Percentiles rank a stretch among this genome's conserved stretches.
Evolutionary conservation across 2,329 filamentous ascomycete species (phyloP).

Genomic region (Septoria linicola): DNA sequence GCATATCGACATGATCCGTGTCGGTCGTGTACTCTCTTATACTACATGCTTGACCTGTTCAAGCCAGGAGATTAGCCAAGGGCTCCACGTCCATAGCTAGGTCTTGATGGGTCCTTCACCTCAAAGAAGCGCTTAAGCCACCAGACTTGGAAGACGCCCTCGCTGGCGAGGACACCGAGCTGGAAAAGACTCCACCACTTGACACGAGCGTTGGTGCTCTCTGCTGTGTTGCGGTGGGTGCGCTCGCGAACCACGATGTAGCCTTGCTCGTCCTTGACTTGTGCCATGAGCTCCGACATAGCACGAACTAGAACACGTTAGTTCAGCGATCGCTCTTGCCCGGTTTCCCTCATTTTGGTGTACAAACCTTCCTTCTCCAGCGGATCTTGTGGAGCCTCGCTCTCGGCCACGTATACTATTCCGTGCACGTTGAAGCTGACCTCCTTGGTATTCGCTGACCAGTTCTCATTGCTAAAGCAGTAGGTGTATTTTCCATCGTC

Average conservation of each 20-base stretch:
- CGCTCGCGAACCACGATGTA: constrained; percentile 96
- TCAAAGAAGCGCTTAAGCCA: constrained; percentile 86
- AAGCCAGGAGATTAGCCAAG: constrained; percentile 31
- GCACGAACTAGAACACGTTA: constrained; percentile 62
- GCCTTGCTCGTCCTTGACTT: constrained; percentile 96
- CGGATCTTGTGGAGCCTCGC: constrained; percentile 79
- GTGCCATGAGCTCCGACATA: constrained; percentile 79
- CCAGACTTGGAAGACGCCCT: constrained; percentile 98
- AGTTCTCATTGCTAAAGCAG: constrained; percentile 99
- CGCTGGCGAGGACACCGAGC: constrained; percentile 79
- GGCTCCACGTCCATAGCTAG: constrained; percentile 32
- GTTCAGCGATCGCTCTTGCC: neutral
- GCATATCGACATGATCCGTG: constrained; percentile 15
- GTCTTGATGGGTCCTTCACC: constrained; percentile 34
- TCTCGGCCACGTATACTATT: constrained; percentile 92
- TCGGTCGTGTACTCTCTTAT: constrained; percentile 23
- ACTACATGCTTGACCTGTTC: constrained; percentile 43
- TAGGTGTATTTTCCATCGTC: constrained; percentile 88
- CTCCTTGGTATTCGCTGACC: constrained; percentile 94
- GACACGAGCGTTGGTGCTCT: constrained; percentile 94
- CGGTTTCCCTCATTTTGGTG: neutral
- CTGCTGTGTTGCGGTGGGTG: constrained; percentile 95
- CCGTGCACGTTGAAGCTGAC: constrained; percentile 99
- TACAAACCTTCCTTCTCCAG: constrained; percentile 80
- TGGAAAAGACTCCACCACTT: constrained; percentile 99